Conservation (phyloP, 306 rosid species). For the Leucaena leucocephala region DNA sequence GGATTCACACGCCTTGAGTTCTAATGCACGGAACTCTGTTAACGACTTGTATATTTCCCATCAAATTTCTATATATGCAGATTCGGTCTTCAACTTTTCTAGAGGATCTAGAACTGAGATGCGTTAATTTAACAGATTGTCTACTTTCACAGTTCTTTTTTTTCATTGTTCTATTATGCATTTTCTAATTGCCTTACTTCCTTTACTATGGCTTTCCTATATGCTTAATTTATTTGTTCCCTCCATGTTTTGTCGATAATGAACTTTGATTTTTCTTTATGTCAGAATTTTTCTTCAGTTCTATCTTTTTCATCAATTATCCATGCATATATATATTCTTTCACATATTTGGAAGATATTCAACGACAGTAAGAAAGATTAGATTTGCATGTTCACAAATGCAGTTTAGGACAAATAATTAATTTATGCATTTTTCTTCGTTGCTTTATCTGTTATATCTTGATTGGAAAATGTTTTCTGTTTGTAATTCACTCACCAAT, state of each 20-base stretch:
- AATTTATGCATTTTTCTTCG: constrained; percentile 19
- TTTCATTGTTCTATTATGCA: background rate
- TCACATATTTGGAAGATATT: background rate
- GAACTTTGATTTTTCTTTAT: background rate
- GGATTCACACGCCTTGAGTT: background rate
- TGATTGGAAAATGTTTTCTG: background rate
- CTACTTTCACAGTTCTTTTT: background rate
- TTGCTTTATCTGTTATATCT: background rate
- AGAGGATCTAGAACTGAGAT: background rate
- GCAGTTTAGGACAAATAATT: constrained; percentile 10
- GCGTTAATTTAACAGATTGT: background rate
- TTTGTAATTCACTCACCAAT: background rate
- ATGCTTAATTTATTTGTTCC: constrained; percentile 1
- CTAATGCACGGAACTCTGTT: background rate
- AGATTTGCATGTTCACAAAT: background rate
- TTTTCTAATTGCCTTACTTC: constrained; percentile 2
- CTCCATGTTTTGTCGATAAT: background rate
- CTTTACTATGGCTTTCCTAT: background rate
- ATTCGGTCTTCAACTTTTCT: background rate
- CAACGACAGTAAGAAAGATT: background rate
- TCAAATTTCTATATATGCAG: constrained; percentile 3
- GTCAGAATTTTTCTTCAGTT: background rate
- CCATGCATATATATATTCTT: background rate
- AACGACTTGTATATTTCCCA: background rate
- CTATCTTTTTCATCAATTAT: background rate